Evolutionary conservation across 805 yeast genomes (phyloP), one percentile per base, ranked within the genome.

Genomic region (Yamadazyma paraphyllophila): DNA sequence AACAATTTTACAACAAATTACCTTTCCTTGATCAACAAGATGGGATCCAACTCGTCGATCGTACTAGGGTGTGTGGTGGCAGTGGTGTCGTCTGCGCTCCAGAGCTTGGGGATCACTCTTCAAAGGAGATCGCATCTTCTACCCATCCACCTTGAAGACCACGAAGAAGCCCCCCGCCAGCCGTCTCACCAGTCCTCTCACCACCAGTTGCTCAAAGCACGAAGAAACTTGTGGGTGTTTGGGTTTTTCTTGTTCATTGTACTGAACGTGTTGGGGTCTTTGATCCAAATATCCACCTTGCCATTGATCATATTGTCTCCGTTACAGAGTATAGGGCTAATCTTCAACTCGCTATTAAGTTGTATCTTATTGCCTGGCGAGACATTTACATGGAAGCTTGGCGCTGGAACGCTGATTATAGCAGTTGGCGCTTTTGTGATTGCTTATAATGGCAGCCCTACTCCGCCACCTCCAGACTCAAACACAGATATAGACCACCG

Each of bases 281-380:
- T 85, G 14, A 84, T 89, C 24, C 97, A 90, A 65, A 81, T 90
- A 32, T 80, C 94, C 1, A 85, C 96, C 2, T 69, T 89, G 35
- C 97, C 97, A 1, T 68, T 90, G 48, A 83, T 88, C 36, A 76
- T 90, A 2, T 63, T 89, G 47, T 82, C 90, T 17, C 96, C 96
- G 0, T 66, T 89, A 44, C 96, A 89, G 60, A 88, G 95, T 20
- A 80, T 84, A 17, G 96, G 96, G 0, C 72, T 90, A n/a, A 90
- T 89, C 2, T 89, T 90, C 72, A 90, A 90, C 63, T 80, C 94
- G 0, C 62, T 87, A 1, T 78, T 71, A 36, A 67, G 88, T 56
- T 87, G 94, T 36, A 61, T 85, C 14, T 46, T 87, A 9, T 63
- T 89, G 11, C 76, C 89, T 11, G 71, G 81, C 27, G 97, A 89